These are phyloP conservation scores for Eimeria tenella DNA, from an alignment of 169 alveolate genomes.

Conservation along the genomic window DNA sequence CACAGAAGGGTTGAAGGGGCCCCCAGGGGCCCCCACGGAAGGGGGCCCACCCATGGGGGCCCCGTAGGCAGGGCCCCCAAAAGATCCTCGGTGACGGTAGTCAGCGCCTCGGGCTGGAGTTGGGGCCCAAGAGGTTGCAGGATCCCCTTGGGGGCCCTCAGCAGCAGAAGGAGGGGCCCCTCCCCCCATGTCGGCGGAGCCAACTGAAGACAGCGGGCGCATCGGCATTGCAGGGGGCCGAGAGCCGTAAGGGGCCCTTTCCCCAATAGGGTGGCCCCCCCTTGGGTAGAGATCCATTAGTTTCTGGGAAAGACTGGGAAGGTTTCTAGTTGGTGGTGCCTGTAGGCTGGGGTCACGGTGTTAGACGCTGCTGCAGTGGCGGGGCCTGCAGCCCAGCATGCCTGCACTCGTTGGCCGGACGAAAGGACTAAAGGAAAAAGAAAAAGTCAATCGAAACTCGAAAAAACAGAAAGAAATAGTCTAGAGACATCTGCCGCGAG, in stretches of 20 bases:
- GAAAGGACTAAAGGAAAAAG: too few relatives aligned
- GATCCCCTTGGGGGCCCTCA: not conserved
- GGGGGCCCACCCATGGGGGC: not conserved
- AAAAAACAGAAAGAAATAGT: too few relatives aligned
- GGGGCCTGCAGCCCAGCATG: too few relatives aligned
- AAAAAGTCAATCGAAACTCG: too few relatives aligned
- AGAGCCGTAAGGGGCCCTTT: not conserved
- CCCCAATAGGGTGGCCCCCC: not conserved
- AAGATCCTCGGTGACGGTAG: not conserved
- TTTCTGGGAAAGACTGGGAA: too few relatives aligned
- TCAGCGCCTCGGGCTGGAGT: slow-evolving; percentile 12
- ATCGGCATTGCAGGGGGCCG: not conserved
- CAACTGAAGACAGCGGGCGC: not conserved
- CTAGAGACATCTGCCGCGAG: too few relatives aligned
- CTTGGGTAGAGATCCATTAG: not conserved
- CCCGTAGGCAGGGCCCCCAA: not conserved
- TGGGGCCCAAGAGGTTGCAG: not conserved
- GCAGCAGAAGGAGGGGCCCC: not conserved
- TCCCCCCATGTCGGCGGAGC: too few relatives aligned
- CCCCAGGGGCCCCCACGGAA: slow-evolving; percentile 24
- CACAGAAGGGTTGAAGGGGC: not conserved
- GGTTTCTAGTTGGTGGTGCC: too few relatives aligned
- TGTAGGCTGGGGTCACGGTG: too few relatives aligned
- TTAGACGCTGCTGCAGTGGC: too few relatives aligned
- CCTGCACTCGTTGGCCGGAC: too few relatives aligned